Conservation (phyloP, 768 basidiomycete species). For the Mycena pura region DNA sequence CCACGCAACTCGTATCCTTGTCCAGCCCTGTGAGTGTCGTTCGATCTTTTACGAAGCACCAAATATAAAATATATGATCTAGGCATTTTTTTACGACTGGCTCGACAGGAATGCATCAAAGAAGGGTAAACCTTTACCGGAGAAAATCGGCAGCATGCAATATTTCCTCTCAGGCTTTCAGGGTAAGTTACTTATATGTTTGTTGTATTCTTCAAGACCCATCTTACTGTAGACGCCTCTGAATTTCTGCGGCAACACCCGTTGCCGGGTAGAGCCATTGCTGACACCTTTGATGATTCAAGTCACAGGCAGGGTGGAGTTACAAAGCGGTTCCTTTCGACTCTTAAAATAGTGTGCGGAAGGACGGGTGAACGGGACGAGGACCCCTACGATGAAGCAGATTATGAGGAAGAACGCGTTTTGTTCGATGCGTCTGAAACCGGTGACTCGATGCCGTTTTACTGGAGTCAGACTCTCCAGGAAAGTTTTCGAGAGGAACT, state of each 20-base stretch:
- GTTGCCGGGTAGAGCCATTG: conserved; percentile 84
- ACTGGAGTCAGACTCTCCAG: conserved; percentile 83
- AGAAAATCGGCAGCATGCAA: conserved; percentile 92
- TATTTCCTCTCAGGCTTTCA: conserved; percentile 85
- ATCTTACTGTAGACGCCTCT: conserved; percentile 67
- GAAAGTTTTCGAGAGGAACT: conserved; percentile 86
- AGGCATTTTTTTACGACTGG: conserved; percentile 96
- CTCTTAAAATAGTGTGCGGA: conserved; percentile 84
- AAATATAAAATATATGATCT: background rate
- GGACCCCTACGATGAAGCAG: conserved; percentile 70
- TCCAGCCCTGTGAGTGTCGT: conserved; percentile 65
- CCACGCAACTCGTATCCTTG: conserved; percentile 82
- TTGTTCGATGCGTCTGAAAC: conserved; percentile 73
- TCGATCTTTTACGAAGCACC: background rate
- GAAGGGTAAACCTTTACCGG: conserved; percentile 83
- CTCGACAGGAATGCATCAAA: conserved; percentile 81
- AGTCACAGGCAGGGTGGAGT: conserved; percentile 75
- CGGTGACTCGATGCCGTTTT: conserved; percentile 66
- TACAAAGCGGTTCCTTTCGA: conserved; percentile 70
- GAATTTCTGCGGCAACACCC: conserved; percentile 87
- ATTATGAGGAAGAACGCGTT: conserved; percentile 76
- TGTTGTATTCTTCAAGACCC: background rate
- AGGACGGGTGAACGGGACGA: conserved; percentile 75
- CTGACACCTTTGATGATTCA: conserved; percentile 87
- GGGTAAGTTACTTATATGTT: conserved; percentile 46